phyloP scores from a whole-genome alignment of 2,329 filamentous ascomycete species.

The Ceratocystis harringtonii region DNA sequence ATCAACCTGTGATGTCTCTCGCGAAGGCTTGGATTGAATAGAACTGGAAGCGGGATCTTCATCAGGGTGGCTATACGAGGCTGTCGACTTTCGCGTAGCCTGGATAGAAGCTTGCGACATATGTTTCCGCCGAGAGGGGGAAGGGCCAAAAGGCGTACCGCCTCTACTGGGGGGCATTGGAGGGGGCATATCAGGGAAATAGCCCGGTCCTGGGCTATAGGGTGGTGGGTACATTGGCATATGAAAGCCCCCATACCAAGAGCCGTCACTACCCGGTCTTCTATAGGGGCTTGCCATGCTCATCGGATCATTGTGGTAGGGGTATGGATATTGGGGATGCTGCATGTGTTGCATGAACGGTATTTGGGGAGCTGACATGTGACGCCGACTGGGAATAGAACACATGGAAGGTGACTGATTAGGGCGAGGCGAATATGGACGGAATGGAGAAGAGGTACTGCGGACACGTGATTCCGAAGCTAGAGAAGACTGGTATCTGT shows the following conservation, averaged over 20 bases:
- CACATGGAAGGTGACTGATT: conserved; percentile 4
- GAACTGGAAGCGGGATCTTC: background rate
- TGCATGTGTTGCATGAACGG: conserved; percentile 8
- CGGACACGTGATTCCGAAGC: background rate
- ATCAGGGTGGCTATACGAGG: background rate
- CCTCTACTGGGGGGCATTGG: background rate
- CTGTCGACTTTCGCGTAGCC: background rate
- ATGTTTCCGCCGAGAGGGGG: background rate
- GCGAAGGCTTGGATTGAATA: background rate
- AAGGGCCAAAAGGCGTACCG: background rate
- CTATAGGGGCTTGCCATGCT: background rate
- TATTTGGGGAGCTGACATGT: conserved; percentile 9
- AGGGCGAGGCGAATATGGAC: background rate
- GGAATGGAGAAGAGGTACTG: background rate
- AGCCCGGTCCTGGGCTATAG: background rate
- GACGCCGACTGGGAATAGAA: background rate
- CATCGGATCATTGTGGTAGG: background rate
- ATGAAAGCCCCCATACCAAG: conserved; percentile 8
- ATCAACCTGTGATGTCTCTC: background rate
- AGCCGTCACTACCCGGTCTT: background rate
- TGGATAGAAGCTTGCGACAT: background rate
- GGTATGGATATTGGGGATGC: conserved; percentile 1
- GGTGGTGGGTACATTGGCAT: background rate
- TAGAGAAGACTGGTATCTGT: background rate
- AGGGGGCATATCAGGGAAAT: background rate